Evolutionary conservation across 2,329 filamentous ascomycete species (phyloP).

Genomic region (Xylariales sp.): DNA sequence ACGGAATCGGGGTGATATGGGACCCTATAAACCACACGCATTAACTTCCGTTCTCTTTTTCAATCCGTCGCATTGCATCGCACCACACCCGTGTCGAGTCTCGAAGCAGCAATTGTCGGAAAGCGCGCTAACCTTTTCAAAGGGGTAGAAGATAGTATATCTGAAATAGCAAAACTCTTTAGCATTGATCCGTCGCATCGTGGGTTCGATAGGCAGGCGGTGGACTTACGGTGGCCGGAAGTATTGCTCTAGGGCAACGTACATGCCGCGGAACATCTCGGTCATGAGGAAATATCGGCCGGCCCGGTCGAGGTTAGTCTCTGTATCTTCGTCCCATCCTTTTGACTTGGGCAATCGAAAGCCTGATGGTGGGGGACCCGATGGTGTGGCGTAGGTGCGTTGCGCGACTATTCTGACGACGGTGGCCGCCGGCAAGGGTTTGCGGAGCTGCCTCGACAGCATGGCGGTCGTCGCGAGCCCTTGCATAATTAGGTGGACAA

Average conservation of each 20-base stretch:
- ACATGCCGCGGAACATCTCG: conserved; percentile 98
- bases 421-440: conserved; percentile 40
- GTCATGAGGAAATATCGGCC: conserved; percentile 95
- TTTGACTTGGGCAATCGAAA: conserved; percentile 81
- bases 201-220: not conserved
- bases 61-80: not conserved
- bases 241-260: conserved; percentile 96
- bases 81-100: not conserved
- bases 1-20: conserved; percentile 97
- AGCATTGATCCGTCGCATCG: conserved; percentile 11
- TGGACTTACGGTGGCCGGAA: conserved; percentile 90
- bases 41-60: conserved; percentile 37
- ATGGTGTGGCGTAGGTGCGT: conserved; percentile 72
- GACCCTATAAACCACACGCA: conserved; percentile 66
- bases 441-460: conserved; percentile 51
- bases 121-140: conserved; percentile 78
- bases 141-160: conserved; percentile 98
- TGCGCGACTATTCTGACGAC: conserved; percentile 51
- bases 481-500: conserved; percentile 47
- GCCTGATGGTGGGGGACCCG: conserved; percentile 80
- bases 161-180: conserved; percentile 58
- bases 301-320: conserved; percentile 82
- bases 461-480: conserved; percentile 48
- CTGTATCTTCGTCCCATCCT: conserved; percentile 83
- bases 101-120: conserved; percentile 1